Evolutionary conservation across 306 rosid species (phyloP).

Genomic region (Cicer judaicum): DNA sequence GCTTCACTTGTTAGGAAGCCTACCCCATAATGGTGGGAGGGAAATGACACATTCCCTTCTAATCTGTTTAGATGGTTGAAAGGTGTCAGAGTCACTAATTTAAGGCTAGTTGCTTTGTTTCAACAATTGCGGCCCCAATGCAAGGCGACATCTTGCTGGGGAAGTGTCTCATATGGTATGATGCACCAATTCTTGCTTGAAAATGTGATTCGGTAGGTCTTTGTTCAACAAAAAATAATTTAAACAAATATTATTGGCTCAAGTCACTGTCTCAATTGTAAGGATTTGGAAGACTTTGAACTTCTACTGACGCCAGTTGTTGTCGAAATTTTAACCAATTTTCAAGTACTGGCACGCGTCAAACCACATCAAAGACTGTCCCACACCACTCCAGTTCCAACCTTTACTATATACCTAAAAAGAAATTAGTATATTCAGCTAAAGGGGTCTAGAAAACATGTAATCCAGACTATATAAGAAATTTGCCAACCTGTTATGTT

Average conservation of each 20-base stretch:
- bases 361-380: no score
- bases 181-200: no score
- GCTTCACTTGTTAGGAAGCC: constrained; percentile 30
- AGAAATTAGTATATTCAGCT: constrained; percentile 2
- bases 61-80: not conserved
- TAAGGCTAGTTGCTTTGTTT: constrained; percentile 10
- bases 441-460: not conserved
- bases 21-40: constrained; percentile 7
- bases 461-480: not conserved
- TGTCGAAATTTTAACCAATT: no score
- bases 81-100: constrained; percentile 3
- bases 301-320: no score
- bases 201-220: no score
- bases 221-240: no score
- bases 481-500: not conserved
- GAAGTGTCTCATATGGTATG: no score
- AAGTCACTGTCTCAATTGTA: no score
- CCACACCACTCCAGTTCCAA: not conserved
- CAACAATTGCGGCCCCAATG: not conserved
- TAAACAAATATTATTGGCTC: no score
- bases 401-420: constrained; percentile 6
- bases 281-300: no score
- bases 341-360: no score
- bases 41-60: not conserved
- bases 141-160: no score